These are phyloP conservation scores for Trametes polyzona DNA, from an alignment of 1,284 basidiomycete species.

Conservation along the genomic window DNA sequence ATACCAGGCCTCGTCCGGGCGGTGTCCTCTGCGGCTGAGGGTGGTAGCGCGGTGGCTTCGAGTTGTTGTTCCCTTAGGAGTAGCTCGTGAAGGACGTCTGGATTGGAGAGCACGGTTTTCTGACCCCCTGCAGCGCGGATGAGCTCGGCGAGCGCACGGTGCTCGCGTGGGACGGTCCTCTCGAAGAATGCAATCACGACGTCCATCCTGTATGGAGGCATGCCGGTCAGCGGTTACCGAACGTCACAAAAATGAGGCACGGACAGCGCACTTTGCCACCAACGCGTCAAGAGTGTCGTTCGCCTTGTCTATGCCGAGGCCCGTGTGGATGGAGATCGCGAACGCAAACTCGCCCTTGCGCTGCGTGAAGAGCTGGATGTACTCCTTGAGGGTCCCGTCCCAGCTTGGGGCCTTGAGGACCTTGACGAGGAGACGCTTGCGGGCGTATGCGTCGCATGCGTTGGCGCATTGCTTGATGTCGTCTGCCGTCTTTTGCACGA, in stretches of 20 bases:
- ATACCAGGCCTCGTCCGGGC: neutral
- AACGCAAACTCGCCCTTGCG: slow-evolving; percentile 38
- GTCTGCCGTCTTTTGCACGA: slow-evolving; percentile 25
- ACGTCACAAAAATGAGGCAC: neutral
- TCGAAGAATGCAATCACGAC: slow-evolving; percentile 22
- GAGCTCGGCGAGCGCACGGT: slow-evolving; percentile 15
- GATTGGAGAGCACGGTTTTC: slow-evolving; percentile 17
- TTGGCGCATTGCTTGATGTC: slow-evolving; percentile 37
- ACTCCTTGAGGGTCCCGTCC: slow-evolving; percentile 39
- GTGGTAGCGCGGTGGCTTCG: neutral
- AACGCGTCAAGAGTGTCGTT: slow-evolving; percentile 34
- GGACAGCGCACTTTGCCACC: neutral
- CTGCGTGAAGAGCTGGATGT: slow-evolving; percentile 34
- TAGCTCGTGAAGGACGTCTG: slow-evolving; percentile 21
- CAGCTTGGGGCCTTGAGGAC: slow-evolving; percentile 42
- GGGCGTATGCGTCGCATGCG: slow-evolving; percentile 35
- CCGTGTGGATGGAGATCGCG: slow-evolving; percentile 39
- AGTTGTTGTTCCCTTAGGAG: neutral
- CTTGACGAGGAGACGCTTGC: slow-evolving; percentile 38
- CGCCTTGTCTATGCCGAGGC: slow-evolving; percentile 36
- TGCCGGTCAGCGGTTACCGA: neutral
- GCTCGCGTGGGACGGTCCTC: slow-evolving; percentile 16
- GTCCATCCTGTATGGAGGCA: slow-evolving; percentile 1
- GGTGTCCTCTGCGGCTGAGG: neutral
- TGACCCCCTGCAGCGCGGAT: slow-evolving; percentile 25